phyloP scores from a whole-genome alignment of 768 basidiomycete species.

The Leccinum imitatum region DNA sequence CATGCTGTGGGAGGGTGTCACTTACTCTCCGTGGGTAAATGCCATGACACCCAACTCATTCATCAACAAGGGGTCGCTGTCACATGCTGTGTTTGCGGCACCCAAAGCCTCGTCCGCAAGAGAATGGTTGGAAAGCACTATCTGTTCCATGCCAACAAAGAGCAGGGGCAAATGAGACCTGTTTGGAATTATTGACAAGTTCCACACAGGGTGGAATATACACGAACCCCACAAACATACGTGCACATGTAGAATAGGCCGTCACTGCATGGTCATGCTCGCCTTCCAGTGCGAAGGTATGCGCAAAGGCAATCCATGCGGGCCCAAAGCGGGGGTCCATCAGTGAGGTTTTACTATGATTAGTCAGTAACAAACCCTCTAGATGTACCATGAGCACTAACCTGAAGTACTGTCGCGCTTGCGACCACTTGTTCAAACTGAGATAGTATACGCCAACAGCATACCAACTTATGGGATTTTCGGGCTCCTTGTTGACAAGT shows the following conservation, averaged over 20 bases:
- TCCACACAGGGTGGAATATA: background rate
- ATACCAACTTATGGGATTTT: slow-evolving; percentile 95
- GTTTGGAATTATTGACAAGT: slow-evolving; percentile 12
- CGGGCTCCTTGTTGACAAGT: slow-evolving; percentile 91
- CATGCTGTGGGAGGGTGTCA: slow-evolving; percentile 8
- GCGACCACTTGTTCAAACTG: slow-evolving; percentile 79
- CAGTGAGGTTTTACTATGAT: slow-evolving; percentile 82
- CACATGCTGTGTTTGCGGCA: slow-evolving; percentile 79
- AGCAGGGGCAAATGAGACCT: slow-evolving; percentile 95
- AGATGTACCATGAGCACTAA: slow-evolving; percentile 32
- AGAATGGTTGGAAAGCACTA: slow-evolving; percentile 76
- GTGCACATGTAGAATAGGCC: slow-evolving; percentile 94
- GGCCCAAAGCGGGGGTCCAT: slow-evolving; percentile 97
- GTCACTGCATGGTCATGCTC: slow-evolving; percentile 99
- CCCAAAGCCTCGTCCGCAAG: slow-evolving; percentile 88
- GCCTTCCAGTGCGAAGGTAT: slow-evolving; percentile 95
- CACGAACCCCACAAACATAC: slow-evolving; percentile 89
- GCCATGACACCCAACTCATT: slow-evolving; percentile 95
- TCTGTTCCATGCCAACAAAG: slow-evolving; percentile 98
- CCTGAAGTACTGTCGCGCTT: slow-evolving; percentile 96
- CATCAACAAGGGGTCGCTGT: slow-evolving; percentile 82
- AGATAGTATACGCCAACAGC: slow-evolving; percentile 98
- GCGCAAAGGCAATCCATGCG: slow-evolving; percentile 97
- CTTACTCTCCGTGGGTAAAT: slow-evolving; percentile 82
- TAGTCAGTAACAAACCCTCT: slow-evolving; percentile 8